phyloP scores from a whole-genome alignment of 768 basidiomycete genomes.

The Psilocybe cubensis region DNA sequence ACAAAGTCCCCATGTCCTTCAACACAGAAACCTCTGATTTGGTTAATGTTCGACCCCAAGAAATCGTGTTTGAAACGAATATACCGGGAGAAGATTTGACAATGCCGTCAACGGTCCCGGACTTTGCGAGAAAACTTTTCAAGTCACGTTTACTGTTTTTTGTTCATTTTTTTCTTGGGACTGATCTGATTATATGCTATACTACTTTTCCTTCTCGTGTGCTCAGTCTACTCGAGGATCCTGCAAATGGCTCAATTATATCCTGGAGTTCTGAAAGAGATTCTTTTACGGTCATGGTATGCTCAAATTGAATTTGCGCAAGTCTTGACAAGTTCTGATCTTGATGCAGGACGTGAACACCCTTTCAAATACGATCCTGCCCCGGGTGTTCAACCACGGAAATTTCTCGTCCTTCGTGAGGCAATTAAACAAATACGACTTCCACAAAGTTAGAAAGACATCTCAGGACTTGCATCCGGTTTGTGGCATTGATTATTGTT shows the following conservation, averaged over 20 bases:
- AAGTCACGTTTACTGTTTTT: constrained; percentile 53
- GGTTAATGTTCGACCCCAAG: neutral
- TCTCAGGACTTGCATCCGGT: constrained; percentile 68
- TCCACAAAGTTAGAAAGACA: constrained; percentile 91
- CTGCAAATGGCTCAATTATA: constrained; percentile 69
- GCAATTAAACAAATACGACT: constrained; percentile 96
- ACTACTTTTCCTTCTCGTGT: too few relatives aligned
- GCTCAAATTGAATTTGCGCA: too few relatives aligned
- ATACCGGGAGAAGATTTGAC: constrained; percentile 3
- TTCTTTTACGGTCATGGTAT: constrained; percentile 86
- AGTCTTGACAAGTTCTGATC: too few relatives aligned
- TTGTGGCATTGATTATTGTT: constrained; percentile 20
- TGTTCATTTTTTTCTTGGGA: neutral
- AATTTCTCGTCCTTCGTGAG: constrained; percentile 94
- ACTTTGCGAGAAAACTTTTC: constrained; percentile 95
- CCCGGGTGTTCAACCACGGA: constrained; percentile 93
- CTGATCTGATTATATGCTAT: neutral
- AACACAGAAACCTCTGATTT: neutral
- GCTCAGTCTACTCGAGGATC: constrained; percentile 88
- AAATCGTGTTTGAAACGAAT: neutral
- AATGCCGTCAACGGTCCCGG: constrained; percentile 78
- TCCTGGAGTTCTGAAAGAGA: constrained; percentile 85
- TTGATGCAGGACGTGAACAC: constrained; percentile 80
- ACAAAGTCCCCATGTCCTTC: neutral
- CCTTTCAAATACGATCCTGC: constrained; percentile 88